Evolutionary conservation across 2,329 filamentous ascomycete species (phyloP).

Genomic region (Phialophora macrospora): DNA sequence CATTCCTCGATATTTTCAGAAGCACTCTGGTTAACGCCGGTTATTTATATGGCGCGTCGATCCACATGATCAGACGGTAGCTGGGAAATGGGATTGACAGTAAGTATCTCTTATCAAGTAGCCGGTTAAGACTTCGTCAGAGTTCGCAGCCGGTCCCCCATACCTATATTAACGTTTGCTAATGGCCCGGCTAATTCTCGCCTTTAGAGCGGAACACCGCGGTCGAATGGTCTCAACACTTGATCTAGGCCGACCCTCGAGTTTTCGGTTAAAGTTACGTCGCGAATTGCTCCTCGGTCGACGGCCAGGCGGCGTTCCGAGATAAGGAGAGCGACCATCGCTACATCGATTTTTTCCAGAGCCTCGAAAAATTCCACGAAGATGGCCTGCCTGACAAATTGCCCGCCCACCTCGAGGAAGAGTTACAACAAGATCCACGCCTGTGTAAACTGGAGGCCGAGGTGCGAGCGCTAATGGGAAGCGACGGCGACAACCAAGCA

Average conservation of each 20-base stretch:
- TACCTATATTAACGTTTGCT: no score
- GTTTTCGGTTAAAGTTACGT: conserved; percentile 33
- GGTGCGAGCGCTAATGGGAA: background rate
- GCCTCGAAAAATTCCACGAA: conserved; percentile 32
- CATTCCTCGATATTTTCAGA: no score
- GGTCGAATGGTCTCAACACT: conserved; percentile 30
- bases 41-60: no score
- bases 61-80: no score
- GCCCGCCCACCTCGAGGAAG: conserved; percentile 26
- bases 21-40: no score
- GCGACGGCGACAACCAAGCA: background rate
- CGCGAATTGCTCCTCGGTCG: conserved; percentile 30
- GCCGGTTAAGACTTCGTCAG: no score
- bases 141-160: no score
- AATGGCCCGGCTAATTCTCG: no score
- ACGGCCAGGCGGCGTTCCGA: conserved; percentile 33
- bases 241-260: conserved; percentile 23
- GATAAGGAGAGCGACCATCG: conserved; percentile 23
- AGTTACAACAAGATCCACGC: conserved; percentile 21
- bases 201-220: no score
- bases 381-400: conserved; percentile 28
- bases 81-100: no score
- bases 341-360: conserved; percentile 36
- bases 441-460: conserved; percentile 21
- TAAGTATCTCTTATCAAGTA: no score